phyloP scores from a whole-genome alignment of 2,329 filamentous ascomycete species.

The Colletotrichum lindemuthianum region DNA sequence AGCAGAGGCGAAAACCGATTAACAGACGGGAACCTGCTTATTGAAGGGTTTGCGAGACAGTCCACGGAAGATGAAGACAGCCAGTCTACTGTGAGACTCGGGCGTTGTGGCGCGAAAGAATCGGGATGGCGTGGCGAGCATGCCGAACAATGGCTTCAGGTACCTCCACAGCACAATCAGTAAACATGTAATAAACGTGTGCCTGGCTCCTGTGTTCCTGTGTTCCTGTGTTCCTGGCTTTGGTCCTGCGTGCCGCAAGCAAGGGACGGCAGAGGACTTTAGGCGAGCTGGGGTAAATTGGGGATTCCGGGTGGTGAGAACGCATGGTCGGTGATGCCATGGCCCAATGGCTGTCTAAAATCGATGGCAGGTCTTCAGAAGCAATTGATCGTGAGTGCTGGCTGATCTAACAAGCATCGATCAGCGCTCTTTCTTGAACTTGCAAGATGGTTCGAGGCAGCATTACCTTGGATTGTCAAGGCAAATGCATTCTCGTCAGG shows the following conservation, averaged over 20 bases:
- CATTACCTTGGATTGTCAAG: not conserved
- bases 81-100: not conserved
- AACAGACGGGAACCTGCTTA: constrained; percentile 14
- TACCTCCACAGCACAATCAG: not conserved
- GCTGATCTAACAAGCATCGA: constrained; percentile 15
- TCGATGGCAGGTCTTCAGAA: constrained; percentile 6
- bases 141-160: constrained; percentile 17
- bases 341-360: constrained; percentile 10
- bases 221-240: not conserved
- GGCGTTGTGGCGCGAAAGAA: too few relatives aligned
- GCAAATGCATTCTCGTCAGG: constrained; percentile 1
- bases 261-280: constrained; percentile 10
- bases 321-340: constrained; percentile 6
- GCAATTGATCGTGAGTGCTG: constrained; percentile 14
- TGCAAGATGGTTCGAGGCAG: constrained; percentile 2
- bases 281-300: constrained; percentile 24
- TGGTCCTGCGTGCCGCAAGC: constrained; percentile 23
- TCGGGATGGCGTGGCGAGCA: too few relatives aligned
- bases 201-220: not conserved
- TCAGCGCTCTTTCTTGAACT: constrained; percentile 5
- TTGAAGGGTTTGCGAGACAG: constrained; percentile 9
- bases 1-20: constrained; percentile 6
- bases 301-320: constrained; percentile 1
- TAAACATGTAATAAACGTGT: too few relatives aligned
- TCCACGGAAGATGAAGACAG: not conserved